Evolutionary conservation across 148 eudicot genomes (phyloP).

Genomic region (Vaccinium macrocarpon): DNA sequence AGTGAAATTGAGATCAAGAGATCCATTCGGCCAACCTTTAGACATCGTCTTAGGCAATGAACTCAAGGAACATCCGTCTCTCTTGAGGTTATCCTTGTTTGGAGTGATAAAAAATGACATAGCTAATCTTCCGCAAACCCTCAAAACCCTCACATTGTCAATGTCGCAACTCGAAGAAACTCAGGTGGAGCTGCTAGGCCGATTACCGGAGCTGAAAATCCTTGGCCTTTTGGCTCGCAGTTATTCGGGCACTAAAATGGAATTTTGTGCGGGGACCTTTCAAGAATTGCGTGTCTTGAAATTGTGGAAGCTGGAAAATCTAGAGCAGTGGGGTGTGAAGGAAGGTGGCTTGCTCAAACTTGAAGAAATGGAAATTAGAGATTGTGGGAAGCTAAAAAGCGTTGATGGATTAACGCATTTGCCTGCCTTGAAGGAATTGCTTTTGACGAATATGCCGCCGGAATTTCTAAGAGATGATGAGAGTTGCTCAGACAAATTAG

Average conservation of each 20-base stretch:
- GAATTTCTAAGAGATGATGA: background rate
- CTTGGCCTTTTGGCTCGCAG: background rate
- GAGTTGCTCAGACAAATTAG: background rate
- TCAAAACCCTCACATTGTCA: background rate
- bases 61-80: background rate
- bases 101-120: background rate
- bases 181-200: background rate
- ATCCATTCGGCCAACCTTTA: background rate
- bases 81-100: background rate
- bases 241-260: background rate
- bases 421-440: background rate
- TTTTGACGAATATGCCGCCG: background rate
- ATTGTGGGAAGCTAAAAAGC: background rate
- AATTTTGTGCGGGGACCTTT: background rate
- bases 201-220: background rate
- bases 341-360: background rate
- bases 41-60: background rate
- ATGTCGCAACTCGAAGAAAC: background rate
- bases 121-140: background rate
- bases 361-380: background rate
- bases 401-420: background rate
- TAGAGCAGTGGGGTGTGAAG: background rate
- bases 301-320: background rate
- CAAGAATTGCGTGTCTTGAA: background rate
- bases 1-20: background rate